Base-by-base conservation (phyloP, 176 grass and related monocot genomes). In the Oryza meyeriana region DNA sequence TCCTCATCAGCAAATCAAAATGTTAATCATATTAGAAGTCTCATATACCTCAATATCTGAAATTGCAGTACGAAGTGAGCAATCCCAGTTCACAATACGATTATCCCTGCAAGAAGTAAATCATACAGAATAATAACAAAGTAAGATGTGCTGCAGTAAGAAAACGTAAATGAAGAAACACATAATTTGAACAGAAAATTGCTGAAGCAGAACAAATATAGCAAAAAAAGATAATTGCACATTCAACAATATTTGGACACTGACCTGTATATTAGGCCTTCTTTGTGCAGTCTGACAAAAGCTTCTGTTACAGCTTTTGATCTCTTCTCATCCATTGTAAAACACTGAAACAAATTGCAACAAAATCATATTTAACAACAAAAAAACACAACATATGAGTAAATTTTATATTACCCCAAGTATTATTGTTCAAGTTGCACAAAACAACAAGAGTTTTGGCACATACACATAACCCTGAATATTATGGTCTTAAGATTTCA, bases 61-160 rank as follows among this genome's bases (percentile, higher is more conserved):
- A 80, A 95, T 90, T 78, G 93, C 93, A n/a, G 90, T 95, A 65
- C 85, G 87, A 64, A 95, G 64, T 41, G 87, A 92, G 87, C 93
- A 95, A 84, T 95, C 93, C 93, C 93, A 95, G 77, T 95, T 95
- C 12, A 95, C 93, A 42, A 92, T 85, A 34, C 85, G 87, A 79
- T 95, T 79, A 84, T 87, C 93, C 48, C 48, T 52, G 48, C 48
- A 22, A 8, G 48, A 3, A 16, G 1, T 42, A 42, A 16, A 45
- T 5, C 22, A 52, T 29, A 12, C 6, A 65, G 16, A 82, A 75
- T 7, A 65, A 13, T 50, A 73, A 29, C 20, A 45, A 45, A 45
- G 44, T 26, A 64, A 14, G 36, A 6, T 69, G 20, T 52, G 12
- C 47, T 7, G 3, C 48, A 52, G 48, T 8, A 52, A 20, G 48